phyloP scores from a whole-genome alignment of 257 asterid species.

The Solanum neorickii region DNA sequence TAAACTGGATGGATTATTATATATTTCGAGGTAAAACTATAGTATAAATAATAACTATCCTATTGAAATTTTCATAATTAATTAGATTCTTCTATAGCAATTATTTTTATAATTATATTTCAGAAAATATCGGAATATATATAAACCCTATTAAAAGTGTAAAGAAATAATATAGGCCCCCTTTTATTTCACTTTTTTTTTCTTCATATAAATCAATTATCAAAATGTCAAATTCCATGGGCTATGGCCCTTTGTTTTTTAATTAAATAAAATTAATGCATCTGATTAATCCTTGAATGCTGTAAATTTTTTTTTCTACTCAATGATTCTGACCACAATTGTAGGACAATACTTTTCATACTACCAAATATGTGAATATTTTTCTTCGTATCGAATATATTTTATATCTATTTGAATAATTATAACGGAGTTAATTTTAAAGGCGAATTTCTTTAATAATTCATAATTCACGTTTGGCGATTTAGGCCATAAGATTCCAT shows the following conservation, averaged over 20 bases:
- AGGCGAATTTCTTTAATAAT: too few relatives aligned
- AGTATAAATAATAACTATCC: neutral
- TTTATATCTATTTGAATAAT: too few relatives aligned
- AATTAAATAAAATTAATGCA: too few relatives aligned
- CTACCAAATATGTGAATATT: neutral
- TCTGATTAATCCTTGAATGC: neutral
- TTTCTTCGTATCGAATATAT: neutral
- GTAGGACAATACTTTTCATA: too few relatives aligned
- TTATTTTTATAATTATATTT: too few relatives aligned
- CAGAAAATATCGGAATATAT: too few relatives aligned
- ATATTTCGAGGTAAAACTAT: neutral
- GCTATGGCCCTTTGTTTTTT: neutral
- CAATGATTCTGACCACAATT: neutral
- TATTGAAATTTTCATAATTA: too few relatives aligned
- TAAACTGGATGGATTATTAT: neutral
- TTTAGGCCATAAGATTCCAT: neutral
- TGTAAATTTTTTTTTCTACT: neutral
- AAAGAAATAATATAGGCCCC: neutral
- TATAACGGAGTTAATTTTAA: too few relatives aligned
- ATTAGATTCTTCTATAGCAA: too few relatives aligned
- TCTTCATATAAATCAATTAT: neutral
- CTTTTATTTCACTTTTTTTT: too few relatives aligned
- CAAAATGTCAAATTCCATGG: neutral
- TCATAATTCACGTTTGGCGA: neutral
- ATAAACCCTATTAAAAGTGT: too few relatives aligned